phyloP scores from a whole-genome alignment of 2,329 filamentous ascomycete species.

The Fusarium protoensiforme region DNA sequence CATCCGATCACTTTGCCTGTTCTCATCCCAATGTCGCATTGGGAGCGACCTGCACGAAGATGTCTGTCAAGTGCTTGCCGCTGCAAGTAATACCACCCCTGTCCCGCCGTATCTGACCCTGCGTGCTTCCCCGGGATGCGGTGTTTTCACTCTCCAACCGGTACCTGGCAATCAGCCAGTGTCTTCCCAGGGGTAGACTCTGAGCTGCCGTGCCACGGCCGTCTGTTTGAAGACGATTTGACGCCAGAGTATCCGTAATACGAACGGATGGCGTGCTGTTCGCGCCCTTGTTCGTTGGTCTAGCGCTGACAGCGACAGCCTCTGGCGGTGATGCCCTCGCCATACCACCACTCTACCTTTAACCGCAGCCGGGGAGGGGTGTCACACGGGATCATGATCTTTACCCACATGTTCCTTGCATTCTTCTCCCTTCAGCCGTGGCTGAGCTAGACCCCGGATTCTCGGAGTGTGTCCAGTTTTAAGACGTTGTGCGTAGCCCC shows the following conservation, averaged over 20 bases:
- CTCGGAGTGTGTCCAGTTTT: neutral
- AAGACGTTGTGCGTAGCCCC: neutral
- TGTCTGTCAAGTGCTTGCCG: constrained; percentile 39
- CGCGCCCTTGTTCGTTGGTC: neutral
- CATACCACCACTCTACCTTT: neutral
- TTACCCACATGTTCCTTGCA: neutral
- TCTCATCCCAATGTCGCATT: constrained; percentile 31
- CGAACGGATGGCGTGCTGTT: neutral
- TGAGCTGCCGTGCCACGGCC: neutral
- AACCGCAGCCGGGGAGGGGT: neutral
- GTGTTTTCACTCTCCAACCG: neutral
- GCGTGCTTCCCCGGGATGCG: neutral
- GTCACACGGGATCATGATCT: neutral
- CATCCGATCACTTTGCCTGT: constrained; percentile 23
- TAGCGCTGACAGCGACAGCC: neutral
- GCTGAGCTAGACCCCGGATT: neutral
- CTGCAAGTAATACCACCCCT: constrained; percentile 39
- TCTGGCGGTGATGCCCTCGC: neutral
- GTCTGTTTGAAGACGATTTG: neutral
- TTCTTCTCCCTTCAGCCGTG: neutral
- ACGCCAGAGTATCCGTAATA: neutral
- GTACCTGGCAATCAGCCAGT: constrained; percentile 12
- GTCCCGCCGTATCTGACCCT: neutral
- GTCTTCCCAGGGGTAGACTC: neutral
- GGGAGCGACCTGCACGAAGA: constrained; percentile 35